Base-by-base conservation (phyloP, 768 basidiomycete genomes). In the Boletus insuetus region DNA sequence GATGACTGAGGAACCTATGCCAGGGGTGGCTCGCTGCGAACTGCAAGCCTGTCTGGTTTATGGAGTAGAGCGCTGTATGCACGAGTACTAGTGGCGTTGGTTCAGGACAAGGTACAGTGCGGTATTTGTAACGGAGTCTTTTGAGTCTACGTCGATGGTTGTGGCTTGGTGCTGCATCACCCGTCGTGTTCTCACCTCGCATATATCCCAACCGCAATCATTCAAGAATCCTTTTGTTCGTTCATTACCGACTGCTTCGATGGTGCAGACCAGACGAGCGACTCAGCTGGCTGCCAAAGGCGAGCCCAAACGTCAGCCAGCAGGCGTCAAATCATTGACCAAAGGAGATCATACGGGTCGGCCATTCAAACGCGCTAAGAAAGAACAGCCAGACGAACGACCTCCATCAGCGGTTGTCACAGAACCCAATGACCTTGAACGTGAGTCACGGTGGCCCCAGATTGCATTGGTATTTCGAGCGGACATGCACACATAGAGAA, bases 231-330 rank as follows among this genome's bases (percentile, higher is more conserved):
- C n/a, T 9, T 14, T 9, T 4, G 1, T 32, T 34, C 10, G 13
- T 24, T 48, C 31, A 29, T 24, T 17, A 0, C 49, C 20, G 14
- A 19, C 44, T 24, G 2, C 41, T 5, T 32, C 9, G 20, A 71
- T 70, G 69, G 64, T 64, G 9, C 60, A 60, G 37, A 71, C 69
- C 14, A 56, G 69, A 44, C 58, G 59, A 32, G 47, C 58, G 9
- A 41, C 54, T 38, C 61, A 45, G 22, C 37, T 44, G 12, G 47
- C 58, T 10, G 39, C 41, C 26, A 34, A 29, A 8, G 46, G 40
- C n/a, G 41, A 53, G 20, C 19, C 19, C 14, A 16, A 51, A 22
- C 26, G 3, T 40, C 16, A 22, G 31, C 19, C 41, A 31, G 48
- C 16, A 6, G 45, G 24, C 12, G 26, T 32, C 35, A 43, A 45